Percentiles rank a stretch among this genome's conserved stretches.
phyloP scores from a whole-genome alignment of 2,329 filamentous ascomycete species.

The Aspergillus clavatus region DNA sequence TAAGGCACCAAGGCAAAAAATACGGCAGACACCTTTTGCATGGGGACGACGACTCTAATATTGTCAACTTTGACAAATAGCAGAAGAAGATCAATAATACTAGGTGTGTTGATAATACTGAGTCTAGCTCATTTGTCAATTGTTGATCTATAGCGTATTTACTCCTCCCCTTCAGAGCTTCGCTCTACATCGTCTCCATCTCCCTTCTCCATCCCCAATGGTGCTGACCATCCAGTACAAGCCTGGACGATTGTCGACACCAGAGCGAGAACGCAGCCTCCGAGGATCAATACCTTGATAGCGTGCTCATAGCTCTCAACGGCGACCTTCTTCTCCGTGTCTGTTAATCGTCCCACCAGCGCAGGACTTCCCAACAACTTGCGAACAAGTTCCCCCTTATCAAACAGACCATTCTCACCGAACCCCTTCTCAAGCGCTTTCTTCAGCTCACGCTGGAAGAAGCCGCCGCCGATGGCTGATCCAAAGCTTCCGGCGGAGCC shows the following conservation, averaged over 20 bases:
- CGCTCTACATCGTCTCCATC: background rate
- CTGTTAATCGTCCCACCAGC: conserved; percentile 47
- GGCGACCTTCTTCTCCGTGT: conserved; percentile 49
- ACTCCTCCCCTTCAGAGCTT: conserved; percentile 2
- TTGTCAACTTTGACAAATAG: too few relatives aligned
- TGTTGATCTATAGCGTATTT: background rate
- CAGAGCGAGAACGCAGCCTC: conserved; percentile 47
- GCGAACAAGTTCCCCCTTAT: conserved; percentile 46
- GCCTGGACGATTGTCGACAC: conserved; percentile 52
- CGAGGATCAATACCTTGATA: conserved; percentile 50
- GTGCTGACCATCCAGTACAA: conserved; percentile 52
- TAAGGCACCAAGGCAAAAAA: conserved; percentile 5
- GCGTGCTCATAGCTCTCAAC: conserved; percentile 52
- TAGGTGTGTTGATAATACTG: too few relatives aligned
- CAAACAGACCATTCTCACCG: conserved; percentile 36
- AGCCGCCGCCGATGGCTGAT: conserved; percentile 70
- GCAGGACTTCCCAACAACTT: conserved; percentile 56
- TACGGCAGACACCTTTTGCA: background rate
- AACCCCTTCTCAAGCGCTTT: conserved; percentile 56
- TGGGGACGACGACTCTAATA: background rate
- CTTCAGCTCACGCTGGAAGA: conserved; percentile 62
- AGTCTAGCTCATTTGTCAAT: background rate
- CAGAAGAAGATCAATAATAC: too few relatives aligned
- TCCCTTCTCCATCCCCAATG: conserved; percentile 4
- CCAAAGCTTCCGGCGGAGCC: conserved; percentile 79